Percentiles rank a stretch among this genome's conserved stretches.
Conservation (phyloP, 805 yeast species). For the Tetrapisispora fleetii region DNA sequence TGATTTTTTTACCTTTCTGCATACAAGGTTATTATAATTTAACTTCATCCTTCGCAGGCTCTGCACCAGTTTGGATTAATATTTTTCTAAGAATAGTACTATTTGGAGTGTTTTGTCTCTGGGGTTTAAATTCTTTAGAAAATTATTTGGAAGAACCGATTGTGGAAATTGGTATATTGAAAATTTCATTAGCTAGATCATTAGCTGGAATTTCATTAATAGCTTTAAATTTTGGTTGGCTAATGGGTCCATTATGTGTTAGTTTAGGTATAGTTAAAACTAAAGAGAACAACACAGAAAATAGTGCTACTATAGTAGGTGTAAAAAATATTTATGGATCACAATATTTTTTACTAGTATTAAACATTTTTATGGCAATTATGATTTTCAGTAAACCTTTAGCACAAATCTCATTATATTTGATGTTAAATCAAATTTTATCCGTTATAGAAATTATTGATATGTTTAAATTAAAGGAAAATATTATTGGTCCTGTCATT, state of each 20-base stretch:
- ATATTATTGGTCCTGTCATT: constrained; percentile 63
- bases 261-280: constrained; percentile 35
- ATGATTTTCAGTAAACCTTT: constrained; percentile 76
- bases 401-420: constrained; percentile 67
- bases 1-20: constrained; percentile 55
- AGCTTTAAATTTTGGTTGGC: constrained; percentile 80
- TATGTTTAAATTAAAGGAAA: constrained; percentile 54
- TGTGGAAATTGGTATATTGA: constrained; percentile 31
- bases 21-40: constrained; percentile 62
- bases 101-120: constrained; percentile 53
- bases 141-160: constrained; percentile 30
- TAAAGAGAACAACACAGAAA: constrained; percentile 30
- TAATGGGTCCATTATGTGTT: constrained; percentile 76
- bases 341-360: constrained; percentile 61
- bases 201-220: constrained; percentile 64
- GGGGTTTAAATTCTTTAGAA: constrained; percentile 73
- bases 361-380: constrained; percentile 59
- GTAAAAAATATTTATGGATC: constrained; percentile 85
- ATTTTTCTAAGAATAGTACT: constrained; percentile 42
- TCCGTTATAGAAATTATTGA: constrained; percentile 69
- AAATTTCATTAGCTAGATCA: constrained; percentile 64
- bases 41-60: constrained; percentile 70
- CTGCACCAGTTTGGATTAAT: constrained; percentile 76
- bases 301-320: constrained; percentile 61
- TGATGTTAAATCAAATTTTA: constrained; percentile 61